Evolutionary conservation across 179 eudicot genomes (phyloP).

Genomic region (Silene coronaria): DNA sequence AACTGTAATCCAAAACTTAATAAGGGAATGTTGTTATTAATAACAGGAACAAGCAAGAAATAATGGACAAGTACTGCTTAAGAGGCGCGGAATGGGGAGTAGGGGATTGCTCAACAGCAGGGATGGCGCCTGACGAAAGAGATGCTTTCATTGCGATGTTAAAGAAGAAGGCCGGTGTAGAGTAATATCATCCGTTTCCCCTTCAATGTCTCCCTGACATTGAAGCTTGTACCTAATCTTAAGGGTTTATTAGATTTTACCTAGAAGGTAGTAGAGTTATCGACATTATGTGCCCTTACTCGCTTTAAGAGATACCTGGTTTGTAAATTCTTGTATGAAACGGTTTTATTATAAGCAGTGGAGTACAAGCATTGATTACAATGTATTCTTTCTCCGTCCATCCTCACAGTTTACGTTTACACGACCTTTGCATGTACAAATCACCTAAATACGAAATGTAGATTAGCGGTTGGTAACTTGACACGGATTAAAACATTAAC

Average conservation of each 20-base stretch:
- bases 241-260: neutral
- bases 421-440: too few species aligned
- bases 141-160: slow-evolving; percentile 76
- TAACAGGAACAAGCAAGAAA: slow-evolving; percentile 71
- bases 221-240: neutral
- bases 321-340: neutral
- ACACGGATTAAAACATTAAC: too few species aligned
- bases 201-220: neutral
- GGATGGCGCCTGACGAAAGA: slow-evolving; percentile 68
- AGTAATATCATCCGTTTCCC: slow-evolving; percentile 6
- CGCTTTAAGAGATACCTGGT: neutral
- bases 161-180: slow-evolving; percentile 56
- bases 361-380: neutral
- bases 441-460: too few species aligned
- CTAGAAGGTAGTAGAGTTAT: too few species aligned
- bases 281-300: neutral
- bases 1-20: too few species aligned
- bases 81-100: slow-evolving; percentile 99
- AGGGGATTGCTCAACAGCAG: slow-evolving; percentile 87
- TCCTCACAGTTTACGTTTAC: too few species aligned
- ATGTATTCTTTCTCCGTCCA: too few species aligned
- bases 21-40: too few species aligned
- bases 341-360: neutral
- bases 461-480: too few species aligned
- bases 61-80: slow-evolving; percentile 74